Evolutionary conservation across 371 early-diverging fungal species (phyloP).

Genomic region (Actinomortierella ambigua): DNA sequence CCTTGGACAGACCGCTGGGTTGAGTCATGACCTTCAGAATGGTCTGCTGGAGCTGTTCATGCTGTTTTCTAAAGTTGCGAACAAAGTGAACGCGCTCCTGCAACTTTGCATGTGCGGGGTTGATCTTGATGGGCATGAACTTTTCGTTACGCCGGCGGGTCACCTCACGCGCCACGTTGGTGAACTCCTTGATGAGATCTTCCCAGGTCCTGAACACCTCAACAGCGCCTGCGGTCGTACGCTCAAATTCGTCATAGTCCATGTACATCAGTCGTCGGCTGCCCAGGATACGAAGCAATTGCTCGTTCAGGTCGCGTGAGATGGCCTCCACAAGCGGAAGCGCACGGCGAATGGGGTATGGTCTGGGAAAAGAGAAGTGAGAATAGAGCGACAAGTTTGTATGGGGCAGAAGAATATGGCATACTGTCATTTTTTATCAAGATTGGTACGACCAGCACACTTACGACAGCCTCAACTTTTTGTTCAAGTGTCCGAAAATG

Average conservation of each 20-base stretch:
- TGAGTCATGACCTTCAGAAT: slow-evolving; percentile 91
- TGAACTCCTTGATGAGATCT: slow-evolving; percentile 93
- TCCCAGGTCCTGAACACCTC: slow-evolving; percentile 95
- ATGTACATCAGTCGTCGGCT: slow-evolving; percentile 93
- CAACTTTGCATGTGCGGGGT: slow-evolving; percentile 87
- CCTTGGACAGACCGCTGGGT: slow-evolving; percentile 62
- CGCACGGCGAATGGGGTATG: slow-evolving; percentile 95
- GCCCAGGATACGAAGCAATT: slow-evolving; percentile 86
- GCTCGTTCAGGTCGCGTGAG: slow-evolving; percentile 92
- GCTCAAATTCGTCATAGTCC: slow-evolving; percentile 87
- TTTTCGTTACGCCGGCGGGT: slow-evolving; percentile 92
- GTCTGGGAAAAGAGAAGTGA: slow-evolving; percentile 42
- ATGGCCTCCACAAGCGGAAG: slow-evolving; percentile 95
- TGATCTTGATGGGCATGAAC: slow-evolving; percentile 94
- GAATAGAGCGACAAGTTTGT: neutral
- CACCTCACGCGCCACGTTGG: slow-evolving; percentile 93
- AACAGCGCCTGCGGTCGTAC: slow-evolving; percentile 80
- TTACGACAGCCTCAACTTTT: slow-evolving; percentile 92
- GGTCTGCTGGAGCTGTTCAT: slow-evolving; percentile 95
- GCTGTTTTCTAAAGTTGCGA: slow-evolving; percentile 91
- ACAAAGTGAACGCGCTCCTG: slow-evolving; percentile 94
- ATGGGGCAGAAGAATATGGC: neutral
- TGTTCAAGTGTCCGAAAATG: slow-evolving; percentile 95
- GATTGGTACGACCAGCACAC: slow-evolving; percentile 11
- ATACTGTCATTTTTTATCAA: neutral